phyloP scores from a whole-genome alignment of 2,329 filamentous ascomycete genomes.

The Aureobasidium sp. region DNA sequence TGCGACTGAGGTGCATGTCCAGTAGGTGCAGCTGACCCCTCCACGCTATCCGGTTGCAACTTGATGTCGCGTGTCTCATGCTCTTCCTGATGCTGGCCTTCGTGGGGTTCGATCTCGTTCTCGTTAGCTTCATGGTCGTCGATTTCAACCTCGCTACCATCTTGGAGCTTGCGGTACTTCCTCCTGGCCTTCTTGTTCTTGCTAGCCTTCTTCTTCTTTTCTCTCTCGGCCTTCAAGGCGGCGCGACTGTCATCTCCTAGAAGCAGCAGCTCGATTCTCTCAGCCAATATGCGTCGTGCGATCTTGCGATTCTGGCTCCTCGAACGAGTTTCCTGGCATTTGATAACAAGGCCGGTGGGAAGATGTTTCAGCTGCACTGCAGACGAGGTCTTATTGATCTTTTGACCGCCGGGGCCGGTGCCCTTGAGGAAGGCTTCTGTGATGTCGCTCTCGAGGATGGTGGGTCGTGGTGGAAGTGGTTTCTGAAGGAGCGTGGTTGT shows the following conservation, averaged over 20 bases:
- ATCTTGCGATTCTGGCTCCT: conserved; percentile 80
- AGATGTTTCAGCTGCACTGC: conserved; percentile 88
- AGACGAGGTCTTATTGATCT: conserved; percentile 97
- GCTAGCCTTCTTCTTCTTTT: conserved; percentile 65
- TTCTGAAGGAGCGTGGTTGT: conserved; percentile 36
- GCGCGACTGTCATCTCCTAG: conserved; percentile 65
- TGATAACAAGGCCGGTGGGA: conserved; percentile 86
- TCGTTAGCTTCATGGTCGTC: conserved; percentile 9
- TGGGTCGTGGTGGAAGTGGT: conserved; percentile 65
- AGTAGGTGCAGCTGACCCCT: neutral
- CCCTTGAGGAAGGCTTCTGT: conserved; percentile 84
- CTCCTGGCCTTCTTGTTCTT: conserved; percentile 72
- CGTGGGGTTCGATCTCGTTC: neutral
- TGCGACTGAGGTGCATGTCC: neutral
- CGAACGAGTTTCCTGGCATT: conserved; percentile 86
- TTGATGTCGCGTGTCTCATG: neutral
- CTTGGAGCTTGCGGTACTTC: conserved; percentile 63
- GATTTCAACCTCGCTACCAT: conserved; percentile 30
- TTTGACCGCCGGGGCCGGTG: conserved; percentile 87
- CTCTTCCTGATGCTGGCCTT: neutral
- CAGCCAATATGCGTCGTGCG: conserved; percentile 69
- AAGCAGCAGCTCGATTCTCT: conserved; percentile 65
- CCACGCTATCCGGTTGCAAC: neutral
- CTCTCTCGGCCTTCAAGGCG: conserved; percentile 56
- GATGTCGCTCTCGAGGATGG: conserved; percentile 70